Evolutionary conservation across 129 eudicot genomes (phyloP), one percentile per base, ranked within the genome.

Genomic region (Escallonia rubra): DNA sequence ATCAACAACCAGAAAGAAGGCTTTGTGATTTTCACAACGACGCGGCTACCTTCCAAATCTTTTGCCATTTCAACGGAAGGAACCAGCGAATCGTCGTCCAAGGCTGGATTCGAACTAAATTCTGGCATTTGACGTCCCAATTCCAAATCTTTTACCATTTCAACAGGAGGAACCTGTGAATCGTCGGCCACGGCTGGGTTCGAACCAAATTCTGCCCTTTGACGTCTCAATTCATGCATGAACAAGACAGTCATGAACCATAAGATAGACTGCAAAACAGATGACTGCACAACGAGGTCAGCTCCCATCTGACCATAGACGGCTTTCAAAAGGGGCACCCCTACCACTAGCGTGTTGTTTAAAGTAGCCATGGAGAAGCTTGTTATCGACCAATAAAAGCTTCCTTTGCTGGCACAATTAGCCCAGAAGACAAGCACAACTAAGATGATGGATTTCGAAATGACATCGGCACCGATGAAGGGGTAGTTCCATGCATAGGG

Each of bases 351-450:
- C 7, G 90, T 52, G 13, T 86, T 89, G 42, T 39, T 83, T 54
- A 89, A 41, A 16, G 74, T 78, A 10, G 77, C 68, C 13, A 86
- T 13, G 2, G 90, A 83, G 66, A 83, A 89, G 8, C 61, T 77
- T 6, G 96, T 86, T 16, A 86, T 86, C 10, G 85, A 82, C 96
- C 88, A 90, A 7, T 76, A 70, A 3, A 54, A 82, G 70, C 59
- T 74, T 13, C 82, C 84, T 40, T 77, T 70, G 14, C 59, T 63
- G 16, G 64, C 12, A 57, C 76, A 77, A 69, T 77, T 86, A 10
- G 82, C 88, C 94, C 94, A 90, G 10, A 83, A 3, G 7, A 11
- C 74, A 11, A 89, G 57, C 4, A 67, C 51, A 4, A 72, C 11
- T 3, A 78, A 82, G 8, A 78, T 71, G 7, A 77, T 43, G 44